These are phyloP conservation scores for Fusarium bactridioides DNA, from an alignment of 2,329 filamentous ascomycete genomes.

Conservation along the genomic window DNA sequence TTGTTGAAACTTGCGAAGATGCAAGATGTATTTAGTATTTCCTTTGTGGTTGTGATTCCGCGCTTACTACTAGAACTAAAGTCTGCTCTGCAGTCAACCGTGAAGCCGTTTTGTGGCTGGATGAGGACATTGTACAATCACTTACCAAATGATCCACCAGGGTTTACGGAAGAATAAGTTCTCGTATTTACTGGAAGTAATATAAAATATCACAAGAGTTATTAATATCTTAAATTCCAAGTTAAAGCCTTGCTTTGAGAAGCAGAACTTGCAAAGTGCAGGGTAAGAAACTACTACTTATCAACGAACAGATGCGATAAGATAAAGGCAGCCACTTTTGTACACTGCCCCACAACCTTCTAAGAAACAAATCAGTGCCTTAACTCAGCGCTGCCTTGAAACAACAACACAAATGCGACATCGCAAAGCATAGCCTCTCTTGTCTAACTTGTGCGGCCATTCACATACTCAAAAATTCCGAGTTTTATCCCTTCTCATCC, in stretches of 20 bases:
- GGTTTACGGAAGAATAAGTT: rapidly evolving
- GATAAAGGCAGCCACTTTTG: background rate
- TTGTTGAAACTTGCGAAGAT: background rate
- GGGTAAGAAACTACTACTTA: background rate
- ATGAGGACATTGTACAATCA: too few species aligned
- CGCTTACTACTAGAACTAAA: too few species aligned
- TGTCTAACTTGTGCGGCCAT: too few species aligned
- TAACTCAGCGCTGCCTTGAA: background rate
- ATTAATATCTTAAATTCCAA: background rate
- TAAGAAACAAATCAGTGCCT: background rate
- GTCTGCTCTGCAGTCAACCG: too few species aligned
- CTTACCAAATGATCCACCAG: too few species aligned
- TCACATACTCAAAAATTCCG: rapidly evolving
- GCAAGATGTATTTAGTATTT: rapidly evolving
- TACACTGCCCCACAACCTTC: background rate
- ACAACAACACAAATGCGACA: background rate
- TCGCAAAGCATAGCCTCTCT: too few species aligned
- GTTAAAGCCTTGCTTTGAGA: rapidly evolving
- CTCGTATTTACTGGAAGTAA: background rate
- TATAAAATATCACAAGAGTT: background rate
- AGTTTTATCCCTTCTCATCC: rapidly evolving
- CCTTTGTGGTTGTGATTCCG: background rate
- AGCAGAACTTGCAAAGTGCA: background rate
- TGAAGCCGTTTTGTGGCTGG: too few species aligned
- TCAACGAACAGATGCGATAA: background rate